Conservation (phyloP, 805 yeast genomes). For the Sugiyamaella lignohabitans region DNA sequence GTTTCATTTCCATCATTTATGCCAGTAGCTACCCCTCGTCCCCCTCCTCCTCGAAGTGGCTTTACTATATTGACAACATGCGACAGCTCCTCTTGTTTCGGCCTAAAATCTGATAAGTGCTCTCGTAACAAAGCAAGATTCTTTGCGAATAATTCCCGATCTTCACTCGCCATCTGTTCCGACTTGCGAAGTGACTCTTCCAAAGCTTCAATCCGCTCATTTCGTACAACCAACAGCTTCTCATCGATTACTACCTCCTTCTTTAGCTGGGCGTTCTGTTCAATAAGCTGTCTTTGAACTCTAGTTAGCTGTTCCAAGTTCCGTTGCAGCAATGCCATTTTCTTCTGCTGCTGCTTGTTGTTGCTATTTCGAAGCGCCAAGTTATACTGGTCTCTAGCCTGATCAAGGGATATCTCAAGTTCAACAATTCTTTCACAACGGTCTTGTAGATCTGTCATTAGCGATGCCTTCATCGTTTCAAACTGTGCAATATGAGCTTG, state of each 20-base stretch:
- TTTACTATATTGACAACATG: conserved; percentile 41
- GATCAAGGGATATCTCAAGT: conserved; percentile 40
- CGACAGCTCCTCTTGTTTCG: neutral
- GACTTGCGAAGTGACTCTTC: conserved; percentile 42
- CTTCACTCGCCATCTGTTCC: conserved; percentile 42
- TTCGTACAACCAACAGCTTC: conserved; percentile 51
- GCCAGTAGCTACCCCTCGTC: neutral
- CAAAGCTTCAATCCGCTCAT: conserved; percentile 48
- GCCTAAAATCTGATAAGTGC: conserved; percentile 13
- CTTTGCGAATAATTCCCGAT: conserved; percentile 43
- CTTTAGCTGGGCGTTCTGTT: conserved; percentile 51
- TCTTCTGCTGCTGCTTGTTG: conserved; percentile 36
- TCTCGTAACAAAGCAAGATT: conserved; percentile 17
- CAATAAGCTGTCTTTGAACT: conserved; percentile 56
- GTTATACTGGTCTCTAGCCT: conserved; percentile 33
- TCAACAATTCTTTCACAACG: conserved; percentile 35
- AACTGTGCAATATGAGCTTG: conserved; percentile 3
- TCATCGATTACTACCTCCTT: conserved; percentile 51
- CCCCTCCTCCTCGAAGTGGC: conserved; percentile 51
- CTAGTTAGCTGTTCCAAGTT: conserved; percentile 50
- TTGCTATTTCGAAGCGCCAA: conserved; percentile 22
- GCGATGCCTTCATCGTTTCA: conserved; percentile 52
- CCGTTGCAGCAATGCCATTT: conserved; percentile 48
- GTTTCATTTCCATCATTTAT: neutral
- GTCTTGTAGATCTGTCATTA: conserved; percentile 19